Base-by-base conservation (phyloP, 1,284 basidiomycete species). In the Apiotrichum veenhuisii region DNA sequence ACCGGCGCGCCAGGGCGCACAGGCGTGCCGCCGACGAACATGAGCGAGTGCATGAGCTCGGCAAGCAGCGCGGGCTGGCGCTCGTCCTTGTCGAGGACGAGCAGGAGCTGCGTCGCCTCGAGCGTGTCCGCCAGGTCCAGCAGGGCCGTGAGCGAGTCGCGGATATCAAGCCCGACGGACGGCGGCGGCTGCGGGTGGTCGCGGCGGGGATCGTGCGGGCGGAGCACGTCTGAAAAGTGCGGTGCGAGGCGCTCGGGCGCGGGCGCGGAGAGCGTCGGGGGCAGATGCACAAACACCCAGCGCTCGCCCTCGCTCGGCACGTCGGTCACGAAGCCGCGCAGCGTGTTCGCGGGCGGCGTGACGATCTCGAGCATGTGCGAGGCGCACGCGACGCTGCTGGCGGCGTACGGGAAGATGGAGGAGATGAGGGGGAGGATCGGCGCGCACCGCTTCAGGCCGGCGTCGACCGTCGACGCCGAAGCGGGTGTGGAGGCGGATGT, bases 61-160 rank as follows among this genome's bases (percentile, higher is more conserved):
- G 67, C 64, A 43, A 77, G 59, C 18, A 65, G 64, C 15, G 70
- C 71, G 36, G 65, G 67, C 22, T 71, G 70, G 26, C 70, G 59
- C 52, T 75, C 74, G 23, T 71, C 59, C 48, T 70, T 58, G 53
- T 75, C 70, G 36, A 77, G 65, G 1, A 74, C 67, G 25, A 77
- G 64, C 5, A 77, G 59, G 34, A 76, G 63, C 50, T 66, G 58
- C 27, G 57, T 63, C 5, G 72, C 75, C 27, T 72, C 62, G 17
- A 77, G 59, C 17, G 67, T 63, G 41, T 77, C 76, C 17, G 75
- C 71, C 11, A 77, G 67, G 52, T 77, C 76, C 30, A 77, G 66
- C 8, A 77, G 59, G 9, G 75, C 73, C 1, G 75, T 77, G 12
- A 77, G 58, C 17, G 62, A 66, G 52, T 77, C 75, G 50, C 73